Evolutionary conservation across 2,329 filamentous ascomycete species (phyloP), one percentile per base, ranked within the genome.

Genomic region (Fusarium bactridioides): DNA sequence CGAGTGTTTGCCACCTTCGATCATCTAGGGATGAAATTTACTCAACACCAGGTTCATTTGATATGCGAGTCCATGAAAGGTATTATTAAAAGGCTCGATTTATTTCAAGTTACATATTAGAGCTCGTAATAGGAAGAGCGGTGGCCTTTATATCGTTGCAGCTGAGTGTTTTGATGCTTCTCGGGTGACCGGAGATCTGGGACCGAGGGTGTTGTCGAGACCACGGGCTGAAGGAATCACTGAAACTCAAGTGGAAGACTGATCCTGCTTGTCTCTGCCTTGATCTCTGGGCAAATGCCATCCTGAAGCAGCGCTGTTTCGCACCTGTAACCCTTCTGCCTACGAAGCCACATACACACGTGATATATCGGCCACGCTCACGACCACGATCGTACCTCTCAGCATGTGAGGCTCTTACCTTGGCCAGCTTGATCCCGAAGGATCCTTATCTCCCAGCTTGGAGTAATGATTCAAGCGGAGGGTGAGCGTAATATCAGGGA

Each of bases 141-240:
- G 29, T 31, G 11, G 11, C 1, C 12, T 21, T 47, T 48, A 48
- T 35, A 35, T 38, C 23, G 3, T 18, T 59, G 27, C n/a, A 11
- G 15, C 12, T 25, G n/a, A 57, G 31, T 57, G 25, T 40, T 35
- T 10, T 45, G 27, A 16, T 59, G 3, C 18, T 64, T 25, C 23
- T 58, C 59, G 67, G 67, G 23, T 33, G 31, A 51, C 38, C 45
- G 48, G 61, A 45, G 33, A 44, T 21, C 37, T 29, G 51, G 55
- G 29, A 16, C 67, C 67, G 67, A 70, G 65, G 67, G 35, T 60
- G 43, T 35, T 45, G 23, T 25, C 40, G 21, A 33, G 18, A 21
- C 25, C 16, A 38, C 37, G 37, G 47, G 11, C 18, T 56, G 54
- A 56, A 33, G 53, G 67, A 69, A 64, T 44, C 25, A 8, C 19